A percentile compares a stretch with the other conserved stretches of the same genome.
Conservation (phyloP, 2,329 filamentous ascomycete species). For the Aureobasidium sp. region DNA sequence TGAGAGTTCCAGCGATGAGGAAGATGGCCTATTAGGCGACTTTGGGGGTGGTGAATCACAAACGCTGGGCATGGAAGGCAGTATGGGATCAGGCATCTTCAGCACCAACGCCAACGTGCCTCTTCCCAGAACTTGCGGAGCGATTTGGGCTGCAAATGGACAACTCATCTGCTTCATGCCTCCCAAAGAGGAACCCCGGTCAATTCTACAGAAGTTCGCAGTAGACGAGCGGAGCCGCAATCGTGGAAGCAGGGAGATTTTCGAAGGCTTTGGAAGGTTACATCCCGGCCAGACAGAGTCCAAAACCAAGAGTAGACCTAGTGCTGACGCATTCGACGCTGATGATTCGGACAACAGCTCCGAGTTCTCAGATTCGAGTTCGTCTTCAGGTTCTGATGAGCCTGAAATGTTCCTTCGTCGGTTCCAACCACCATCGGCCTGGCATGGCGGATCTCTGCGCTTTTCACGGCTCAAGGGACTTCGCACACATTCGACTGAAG, state of each 20-base stretch:
- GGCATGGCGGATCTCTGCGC: conserved; percentile 12
- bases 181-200: conserved; percentile 42
- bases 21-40: conserved; percentile 24
- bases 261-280: conserved; percentile 56
- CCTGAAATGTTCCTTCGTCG: conserved; percentile 10
- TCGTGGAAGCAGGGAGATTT: conserved; percentile 42
- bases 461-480: conserved; percentile 14
- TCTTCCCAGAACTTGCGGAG: conserved; percentile 50
- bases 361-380: conserved; percentile 25
- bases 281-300: conserved; percentile 43
- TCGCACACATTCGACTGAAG: conserved; percentile 9
- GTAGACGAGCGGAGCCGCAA: conserved; percentile 25
- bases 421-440: conserved; percentile 12
- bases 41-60: conserved; percentile 31
- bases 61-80: conserved; percentile 17
- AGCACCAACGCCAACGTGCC: conserved; percentile 57
- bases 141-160: conserved; percentile 49
- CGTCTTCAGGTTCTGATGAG: conserved; percentile 24
- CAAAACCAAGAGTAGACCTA: conserved; percentile 18
- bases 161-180: conserved; percentile 51
- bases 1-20: conserved; percentile 64
- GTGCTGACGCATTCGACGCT: conserved; percentile 11
- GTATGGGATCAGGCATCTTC: conserved; percentile 42
- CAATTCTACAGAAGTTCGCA: conserved; percentile 17
- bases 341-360: conserved; percentile 15